phyloP scores from a whole-genome alignment of 2,329 filamentous ascomycete genomes.

The Chrysoporthe cubensis region DNA sequence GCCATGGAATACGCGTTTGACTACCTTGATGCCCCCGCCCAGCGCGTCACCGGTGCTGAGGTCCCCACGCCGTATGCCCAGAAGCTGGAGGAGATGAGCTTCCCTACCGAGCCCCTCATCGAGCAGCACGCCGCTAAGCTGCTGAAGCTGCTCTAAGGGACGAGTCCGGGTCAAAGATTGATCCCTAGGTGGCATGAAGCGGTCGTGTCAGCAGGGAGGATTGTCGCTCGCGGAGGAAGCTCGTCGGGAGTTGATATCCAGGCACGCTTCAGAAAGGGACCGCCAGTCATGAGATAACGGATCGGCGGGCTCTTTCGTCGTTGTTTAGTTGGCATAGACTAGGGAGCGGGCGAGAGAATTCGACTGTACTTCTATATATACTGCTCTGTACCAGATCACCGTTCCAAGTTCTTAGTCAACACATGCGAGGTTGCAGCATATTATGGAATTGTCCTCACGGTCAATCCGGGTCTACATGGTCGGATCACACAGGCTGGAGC shows the following conservation, averaged over 20 bases:
- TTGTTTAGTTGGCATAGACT: slow-evolving; percentile 22
- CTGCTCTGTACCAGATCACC: neutral
- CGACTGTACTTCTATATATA: slow-evolving; percentile 16
- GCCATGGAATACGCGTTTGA: slow-evolving; percentile 98
- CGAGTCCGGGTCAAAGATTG: neutral
- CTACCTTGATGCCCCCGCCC: slow-evolving; percentile 92
- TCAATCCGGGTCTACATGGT: too few relatives aligned
- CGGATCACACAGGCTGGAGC: too few relatives aligned
- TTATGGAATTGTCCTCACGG: too few relatives aligned
- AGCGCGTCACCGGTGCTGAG: slow-evolving; percentile 94
- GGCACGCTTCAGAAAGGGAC: neutral
- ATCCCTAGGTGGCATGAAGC: neutral
- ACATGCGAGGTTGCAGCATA: neutral
- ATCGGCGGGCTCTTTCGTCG: neutral
- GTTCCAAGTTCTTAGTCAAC: neutral
- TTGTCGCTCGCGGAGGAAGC: neutral
- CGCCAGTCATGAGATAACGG: neutral
- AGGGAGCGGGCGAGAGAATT: slow-evolving; percentile 5
- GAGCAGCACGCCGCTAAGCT: slow-evolving; percentile 88
- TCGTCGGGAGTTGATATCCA: slow-evolving; percentile 1
- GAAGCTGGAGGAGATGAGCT: slow-evolving; percentile 91
- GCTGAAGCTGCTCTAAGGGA: slow-evolving; percentile 62
- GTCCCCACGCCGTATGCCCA: slow-evolving; percentile 95
- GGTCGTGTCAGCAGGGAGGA: neutral
- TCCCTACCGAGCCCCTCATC: slow-evolving; percentile 89